Evolutionary conservation across 164 flowering plant species (phyloP), one percentile per base, ranked within the genome.

Genomic region (Tetrastigma voinierianum): DNA sequence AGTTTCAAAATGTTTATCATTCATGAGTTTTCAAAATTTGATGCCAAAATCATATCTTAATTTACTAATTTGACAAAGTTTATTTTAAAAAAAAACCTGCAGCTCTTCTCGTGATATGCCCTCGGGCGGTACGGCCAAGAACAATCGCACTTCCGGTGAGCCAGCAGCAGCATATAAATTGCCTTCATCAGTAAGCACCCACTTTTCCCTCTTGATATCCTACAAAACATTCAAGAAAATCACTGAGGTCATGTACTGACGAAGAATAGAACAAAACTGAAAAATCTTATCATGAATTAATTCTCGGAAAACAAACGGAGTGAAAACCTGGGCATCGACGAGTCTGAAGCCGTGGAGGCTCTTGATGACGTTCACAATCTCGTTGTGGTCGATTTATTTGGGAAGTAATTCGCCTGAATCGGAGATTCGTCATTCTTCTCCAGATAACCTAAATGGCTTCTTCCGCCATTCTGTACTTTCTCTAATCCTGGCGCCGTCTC

Each of bases 141-240:
- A 86, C 2, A 93, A 66, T 46, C 85, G 96, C 47, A 85, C 72
- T 68, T 95, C 99, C 9, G 98, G 97, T 25, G 99, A 87, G 48
- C 98, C 98, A 10, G 71, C 65, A 5, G 64, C 82, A 23, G 91
- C 78, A 67, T 92, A 95, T 14, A 64, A 65, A 54, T 78, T 78
- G 0, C 96, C 99, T 70, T 95, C 99, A 25, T 86, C 84, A 3
- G 91, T 89, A 4, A 95, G 87, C 46, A 83, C 87, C 96, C 94
- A 95, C 10, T 72, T 77, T 74, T 89, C 96, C 78, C 76, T 85
- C 81, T 90, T 89, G 57, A 90, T 83, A 64, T 89, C 98, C 99
- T 95, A 88, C 67, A 67, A 17, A 44, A 43, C 59, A n/a, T 56
- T 12, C 1, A n/a, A n/a, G 19, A 47, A 55, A 53, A 44, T 46